Evolutionary conservation across 768 basidiomycete genomes (phyloP), one percentile per base, ranked within the genome.

Genomic region (Pholiota conissans): DNA sequence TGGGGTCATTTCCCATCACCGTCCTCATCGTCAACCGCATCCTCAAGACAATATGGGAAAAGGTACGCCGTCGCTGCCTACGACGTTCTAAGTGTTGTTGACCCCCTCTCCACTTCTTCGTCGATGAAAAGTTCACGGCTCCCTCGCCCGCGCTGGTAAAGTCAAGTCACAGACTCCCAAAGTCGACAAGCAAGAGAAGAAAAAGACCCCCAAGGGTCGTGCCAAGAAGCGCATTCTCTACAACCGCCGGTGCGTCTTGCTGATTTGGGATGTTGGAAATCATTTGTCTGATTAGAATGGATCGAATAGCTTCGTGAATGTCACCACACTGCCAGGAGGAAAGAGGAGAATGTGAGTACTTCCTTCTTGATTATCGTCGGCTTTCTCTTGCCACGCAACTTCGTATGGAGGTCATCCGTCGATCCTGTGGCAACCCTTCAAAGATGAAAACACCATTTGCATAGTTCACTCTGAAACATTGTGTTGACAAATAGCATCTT

Each of bases 71-170:
- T 27, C 57, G 49, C 42, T 54, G 45, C 30, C 47, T 26, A 28
- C 53, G 32, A 9, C 50, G 7, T 54, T 16, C 30, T 35, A 22
- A 39, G 8, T 28, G 27, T n/a, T 50, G 55, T 45, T 49, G 27
- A 56, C 51, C 49, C 13, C 29, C 39, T 18, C 20, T 22, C 45
- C 37, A n/a, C 59, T 27, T 34, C 39, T 49, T 34, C 26, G 10
- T 32, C 14, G 22, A 18, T 42, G 52, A n/a, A 48, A 67, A 94
- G 95, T 96, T 80, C 95, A 98, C 90, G 95, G 95, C 76, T 98
- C 95, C 74, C 94, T 96, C 80, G 95, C 95, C 80, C 95, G 95
- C 84, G 95, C 95, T 74, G 95, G 95, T 76, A 98, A 98, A 86
- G 96, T 98, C 84, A 97, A 94, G 81, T 93, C 91, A 67, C 93